A percentile compares a stretch with the other conserved stretches of the same genome.
Conservation (phyloP, 2,329 filamentous ascomycete genomes). For the Sordariomycetes sp. region DNA sequence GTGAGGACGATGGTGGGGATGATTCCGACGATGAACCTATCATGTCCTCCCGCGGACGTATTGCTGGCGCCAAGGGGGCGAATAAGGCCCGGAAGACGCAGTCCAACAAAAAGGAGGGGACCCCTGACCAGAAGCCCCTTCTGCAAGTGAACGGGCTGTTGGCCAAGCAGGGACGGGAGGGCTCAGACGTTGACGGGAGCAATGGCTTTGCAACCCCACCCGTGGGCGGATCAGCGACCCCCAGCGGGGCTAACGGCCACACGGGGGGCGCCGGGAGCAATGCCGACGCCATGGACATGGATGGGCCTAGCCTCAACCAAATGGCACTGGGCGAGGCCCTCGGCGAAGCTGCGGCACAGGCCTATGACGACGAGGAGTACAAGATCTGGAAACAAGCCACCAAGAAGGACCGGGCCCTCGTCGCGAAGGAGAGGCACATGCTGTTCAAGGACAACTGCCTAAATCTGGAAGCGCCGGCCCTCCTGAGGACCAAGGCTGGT, state of each 20-base stretch:
- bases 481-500: conserved; percentile 72
- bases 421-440: conserved; percentile 75
- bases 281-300: conserved; percentile 77
- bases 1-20: conserved; percentile 70
- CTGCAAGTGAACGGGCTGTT: conserved; percentile 56
- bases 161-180: conserved; percentile 48
- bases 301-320: conserved; percentile 61
- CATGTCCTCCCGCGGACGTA: conserved; percentile 85
- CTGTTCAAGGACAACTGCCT: conserved; percentile 79
- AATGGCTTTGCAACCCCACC: conserved; percentile 83
- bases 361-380: conserved; percentile 86
- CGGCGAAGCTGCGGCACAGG: conserved; percentile 59
- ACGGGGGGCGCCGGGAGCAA: conserved; percentile 57
- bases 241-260: conserved; percentile 57
- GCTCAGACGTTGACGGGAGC: conserved; percentile 76
- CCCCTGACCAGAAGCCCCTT: conserved; percentile 68
- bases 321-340: conserved; percentile 53
- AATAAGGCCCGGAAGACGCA: conserved; percentile 69
- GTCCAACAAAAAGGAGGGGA: conserved; percentile 62
- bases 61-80: conserved; percentile 61
- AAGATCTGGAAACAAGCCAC: conserved; percentile 99
- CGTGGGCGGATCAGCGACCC: conserved; percentile 63
- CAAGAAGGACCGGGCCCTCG: conserved; percentile 82
- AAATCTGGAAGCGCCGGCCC: conserved; percentile 77
- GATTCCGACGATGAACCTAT: conserved; percentile 97